phyloP scores from a whole-genome alignment of 768 basidiomycete genomes.

The Podaxis sp. region DNA sequence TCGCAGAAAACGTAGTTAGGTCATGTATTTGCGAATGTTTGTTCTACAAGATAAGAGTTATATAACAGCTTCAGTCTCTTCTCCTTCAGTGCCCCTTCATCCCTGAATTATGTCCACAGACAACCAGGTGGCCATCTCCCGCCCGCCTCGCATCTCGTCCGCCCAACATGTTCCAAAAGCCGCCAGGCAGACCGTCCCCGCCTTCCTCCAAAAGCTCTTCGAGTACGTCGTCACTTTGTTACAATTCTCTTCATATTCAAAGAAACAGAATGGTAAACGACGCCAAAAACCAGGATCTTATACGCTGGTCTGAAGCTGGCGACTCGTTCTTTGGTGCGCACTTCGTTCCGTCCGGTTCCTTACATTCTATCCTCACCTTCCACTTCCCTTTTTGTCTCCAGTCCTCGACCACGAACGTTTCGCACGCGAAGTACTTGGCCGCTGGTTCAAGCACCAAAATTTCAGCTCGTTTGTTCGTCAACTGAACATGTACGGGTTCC shows the following conservation, averaged over 20 bases:
- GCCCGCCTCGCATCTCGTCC: not conserved
- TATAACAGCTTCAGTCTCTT: not conserved
- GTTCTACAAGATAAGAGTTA: not conserved
- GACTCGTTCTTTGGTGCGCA: constrained; percentile 86
- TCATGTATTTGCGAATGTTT: constrained; percentile 7
- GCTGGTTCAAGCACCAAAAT: constrained; percentile 98
- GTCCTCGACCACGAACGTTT: constrained; percentile 92
- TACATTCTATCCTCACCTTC: not conserved
- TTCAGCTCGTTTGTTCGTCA: constrained; percentile 92
- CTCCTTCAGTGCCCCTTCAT: not conserved
- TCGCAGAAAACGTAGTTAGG: not conserved
- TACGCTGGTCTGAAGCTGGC: constrained; percentile 88
- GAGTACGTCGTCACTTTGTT: not conserved
- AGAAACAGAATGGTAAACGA: constrained; percentile 85
- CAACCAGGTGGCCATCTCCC: not conserved
- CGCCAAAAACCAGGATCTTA: constrained; percentile 74
- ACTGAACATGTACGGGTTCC: constrained; percentile 95
- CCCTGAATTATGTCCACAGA: not conserved
- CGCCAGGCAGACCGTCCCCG: not conserved
- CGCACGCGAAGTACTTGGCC: constrained; percentile 83
- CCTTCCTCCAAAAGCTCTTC: not conserved
- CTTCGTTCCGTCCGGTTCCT: not conserved
- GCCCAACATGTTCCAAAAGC: not conserved
- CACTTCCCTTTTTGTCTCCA: constrained; percentile 25
- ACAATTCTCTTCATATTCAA: not conserved